Conservation (phyloP, 306 rosid genomes). For the Inga leiocalycina region DNA sequence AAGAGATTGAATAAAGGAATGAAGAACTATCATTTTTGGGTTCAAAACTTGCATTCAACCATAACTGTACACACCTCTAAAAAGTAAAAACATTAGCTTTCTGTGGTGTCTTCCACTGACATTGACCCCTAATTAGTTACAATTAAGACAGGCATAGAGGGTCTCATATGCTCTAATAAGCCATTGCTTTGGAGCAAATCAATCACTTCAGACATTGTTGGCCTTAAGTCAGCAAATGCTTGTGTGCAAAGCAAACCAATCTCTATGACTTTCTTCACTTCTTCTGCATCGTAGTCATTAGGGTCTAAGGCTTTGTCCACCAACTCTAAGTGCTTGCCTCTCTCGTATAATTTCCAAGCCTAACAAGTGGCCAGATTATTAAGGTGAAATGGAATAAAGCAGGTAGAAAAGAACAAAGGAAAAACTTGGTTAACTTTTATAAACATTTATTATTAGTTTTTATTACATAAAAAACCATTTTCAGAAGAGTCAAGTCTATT, state of each 20-base stretch:
- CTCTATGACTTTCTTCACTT: not conserved
- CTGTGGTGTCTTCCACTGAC: too few species aligned
- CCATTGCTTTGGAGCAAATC: not conserved
- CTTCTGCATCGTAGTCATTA: not conserved
- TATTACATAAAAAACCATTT: not conserved
- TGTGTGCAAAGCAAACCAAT: slow-evolving; percentile 1
- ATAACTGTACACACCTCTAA: not conserved
- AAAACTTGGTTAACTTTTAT: not conserved
- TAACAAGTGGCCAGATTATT: not conserved
- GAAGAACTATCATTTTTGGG: not conserved
- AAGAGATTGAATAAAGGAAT: not conserved
- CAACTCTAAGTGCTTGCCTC: not conserved
- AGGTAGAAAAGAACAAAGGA: not conserved
- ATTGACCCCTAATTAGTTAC: not conserved
- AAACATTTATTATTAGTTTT: not conserved
- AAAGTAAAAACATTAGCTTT: not conserved
- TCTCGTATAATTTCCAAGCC: not conserved
- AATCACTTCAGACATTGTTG: not conserved
- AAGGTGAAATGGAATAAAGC: not conserved
- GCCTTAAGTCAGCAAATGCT: not conserved
- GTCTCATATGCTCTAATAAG: not conserved
- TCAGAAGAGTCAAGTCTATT: not conserved
- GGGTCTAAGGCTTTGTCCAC: not conserved
- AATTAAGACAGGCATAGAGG: not conserved
- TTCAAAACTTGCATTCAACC: not conserved